phyloP scores from a whole-genome alignment of 768 basidiomycete genomes.

The Sutorius australiensis region DNA sequence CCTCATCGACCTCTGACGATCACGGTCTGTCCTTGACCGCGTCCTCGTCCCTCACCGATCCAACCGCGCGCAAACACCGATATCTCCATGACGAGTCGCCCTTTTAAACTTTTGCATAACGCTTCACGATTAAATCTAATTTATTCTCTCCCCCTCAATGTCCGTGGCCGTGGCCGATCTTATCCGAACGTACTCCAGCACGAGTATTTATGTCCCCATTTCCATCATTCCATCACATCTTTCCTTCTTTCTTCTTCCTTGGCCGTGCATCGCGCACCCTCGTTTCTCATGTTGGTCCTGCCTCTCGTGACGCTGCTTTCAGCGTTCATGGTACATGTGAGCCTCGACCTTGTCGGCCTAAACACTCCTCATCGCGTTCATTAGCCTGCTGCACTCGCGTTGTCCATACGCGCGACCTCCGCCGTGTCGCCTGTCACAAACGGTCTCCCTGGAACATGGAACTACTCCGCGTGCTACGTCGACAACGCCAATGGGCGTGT shows the following conservation, averaged over 20 bases:
- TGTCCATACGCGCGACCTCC: background rate
- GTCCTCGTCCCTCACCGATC: too few relatives aligned
- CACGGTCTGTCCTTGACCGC: too few relatives aligned
- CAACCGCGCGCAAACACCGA: too few relatives aligned
- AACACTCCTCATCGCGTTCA: background rate
- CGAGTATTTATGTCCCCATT: background rate
- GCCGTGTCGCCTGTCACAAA: constrained; percentile 38
- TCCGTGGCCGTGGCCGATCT: too few relatives aligned
- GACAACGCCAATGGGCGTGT: constrained; percentile 67
- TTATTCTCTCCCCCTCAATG: too few relatives aligned
- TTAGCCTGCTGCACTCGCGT: background rate
- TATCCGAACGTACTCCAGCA: too few relatives aligned
- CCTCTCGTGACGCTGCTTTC: background rate
- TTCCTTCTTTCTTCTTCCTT: too few relatives aligned
- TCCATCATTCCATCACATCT: too few relatives aligned
- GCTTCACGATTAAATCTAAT: too few relatives aligned
- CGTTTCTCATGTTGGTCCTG: background rate
- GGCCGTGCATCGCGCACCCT: background rate
- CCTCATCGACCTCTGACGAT: too few relatives aligned
- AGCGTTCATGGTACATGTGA: background rate
- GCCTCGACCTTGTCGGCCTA: background rate
- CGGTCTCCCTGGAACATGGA: constrained; percentile 55
- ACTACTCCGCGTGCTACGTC: constrained; percentile 66
- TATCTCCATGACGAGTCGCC: too few relatives aligned
- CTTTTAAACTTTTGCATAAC: too few relatives aligned